These are phyloP conservation scores for Polytrichum formosum DNA, from an alignment of 225 moss, liverwort and hornwort genomes.

Conservation along the genomic window DNA sequence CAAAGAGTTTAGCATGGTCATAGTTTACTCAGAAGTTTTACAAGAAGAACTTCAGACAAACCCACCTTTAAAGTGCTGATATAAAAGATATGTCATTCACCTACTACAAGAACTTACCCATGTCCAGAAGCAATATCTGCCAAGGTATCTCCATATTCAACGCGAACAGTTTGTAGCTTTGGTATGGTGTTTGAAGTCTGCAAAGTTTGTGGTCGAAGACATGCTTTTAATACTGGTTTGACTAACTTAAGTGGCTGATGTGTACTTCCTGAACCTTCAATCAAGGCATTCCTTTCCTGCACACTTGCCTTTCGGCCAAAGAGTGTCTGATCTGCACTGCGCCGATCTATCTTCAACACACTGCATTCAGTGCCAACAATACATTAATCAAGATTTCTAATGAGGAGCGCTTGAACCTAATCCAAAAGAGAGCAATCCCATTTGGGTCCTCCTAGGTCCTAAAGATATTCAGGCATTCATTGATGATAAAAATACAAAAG, in stretches of 20 bases:
- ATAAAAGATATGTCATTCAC: too few species aligned
- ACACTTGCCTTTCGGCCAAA: constrained; percentile 73
- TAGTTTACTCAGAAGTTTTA: neutral
- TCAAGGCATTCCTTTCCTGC: constrained; percentile 58
- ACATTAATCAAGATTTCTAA: constrained; percentile 2
- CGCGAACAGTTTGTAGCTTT: constrained; percentile 57
- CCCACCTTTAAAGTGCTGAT: too few species aligned
- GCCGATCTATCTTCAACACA: constrained; percentile 72
- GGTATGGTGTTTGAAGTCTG: constrained; percentile 42
- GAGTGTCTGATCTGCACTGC: constrained; percentile 57
- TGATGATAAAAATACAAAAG: too few species aligned
- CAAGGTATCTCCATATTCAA: constrained; percentile 79
- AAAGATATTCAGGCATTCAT: too few species aligned
- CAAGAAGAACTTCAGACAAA: neutral
- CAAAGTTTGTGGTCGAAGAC: constrained; percentile 40
- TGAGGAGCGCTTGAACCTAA: too few species aligned
- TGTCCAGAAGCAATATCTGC: constrained; percentile 67
- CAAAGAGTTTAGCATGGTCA: too few species aligned
- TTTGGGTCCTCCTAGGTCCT: too few species aligned
- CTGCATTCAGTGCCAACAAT: constrained; percentile 35
- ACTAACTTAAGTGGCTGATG: constrained; percentile 44
- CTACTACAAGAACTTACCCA: constrained; percentile 43
- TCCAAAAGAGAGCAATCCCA: too few species aligned
- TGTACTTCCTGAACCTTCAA: constrained; percentile 48
- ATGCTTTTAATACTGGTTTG: constrained; percentile 55